Percentiles rank a stretch among this genome's conserved stretches.
Conservation (phyloP, 1,139 yeast species). For the Blastobotrys aristatus region DNA sequence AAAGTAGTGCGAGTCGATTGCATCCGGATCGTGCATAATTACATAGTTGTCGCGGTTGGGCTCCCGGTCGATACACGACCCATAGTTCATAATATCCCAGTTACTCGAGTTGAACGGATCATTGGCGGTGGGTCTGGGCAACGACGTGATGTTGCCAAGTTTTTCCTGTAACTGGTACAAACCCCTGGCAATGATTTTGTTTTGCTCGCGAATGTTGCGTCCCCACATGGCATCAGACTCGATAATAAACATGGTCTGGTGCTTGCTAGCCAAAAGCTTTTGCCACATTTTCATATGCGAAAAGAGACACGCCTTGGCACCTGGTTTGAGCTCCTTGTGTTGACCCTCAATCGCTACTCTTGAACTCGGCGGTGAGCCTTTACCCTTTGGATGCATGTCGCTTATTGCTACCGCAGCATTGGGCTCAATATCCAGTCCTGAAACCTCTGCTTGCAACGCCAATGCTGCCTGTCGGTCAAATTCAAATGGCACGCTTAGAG, state of each 20-base stretch:
- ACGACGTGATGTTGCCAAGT: background rate
- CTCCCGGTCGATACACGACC: conserved; percentile 5
- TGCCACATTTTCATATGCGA: background rate
- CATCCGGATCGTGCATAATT: background rate
- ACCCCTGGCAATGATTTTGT: conserved; percentile 3
- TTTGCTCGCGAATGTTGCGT: conserved; percentile 6
- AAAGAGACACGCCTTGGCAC: background rate
- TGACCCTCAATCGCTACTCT: too few relatives aligned
- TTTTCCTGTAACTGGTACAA: conserved; percentile 1
- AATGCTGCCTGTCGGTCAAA: background rate
- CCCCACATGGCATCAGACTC: conserved; percentile 13
- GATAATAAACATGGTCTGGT: conserved; percentile 9
- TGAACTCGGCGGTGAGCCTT: background rate
- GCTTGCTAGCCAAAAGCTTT: conserved; percentile 8
- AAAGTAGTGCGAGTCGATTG: too few relatives aligned
- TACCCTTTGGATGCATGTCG: background rate
- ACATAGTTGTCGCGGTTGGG: conserved; percentile 2
- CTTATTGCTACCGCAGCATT: background rate
- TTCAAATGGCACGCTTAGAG: conserved; percentile 17
- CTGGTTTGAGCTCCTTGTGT: background rate
- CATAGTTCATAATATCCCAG: conserved; percentile 10
- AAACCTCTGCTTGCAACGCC: background rate
- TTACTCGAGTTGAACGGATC: background rate
- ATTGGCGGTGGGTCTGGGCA: background rate
- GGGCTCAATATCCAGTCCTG: background rate